Base-by-base conservation (phyloP, 2,329 filamentous ascomycete species). In the Botrytis elliptica region DNA sequence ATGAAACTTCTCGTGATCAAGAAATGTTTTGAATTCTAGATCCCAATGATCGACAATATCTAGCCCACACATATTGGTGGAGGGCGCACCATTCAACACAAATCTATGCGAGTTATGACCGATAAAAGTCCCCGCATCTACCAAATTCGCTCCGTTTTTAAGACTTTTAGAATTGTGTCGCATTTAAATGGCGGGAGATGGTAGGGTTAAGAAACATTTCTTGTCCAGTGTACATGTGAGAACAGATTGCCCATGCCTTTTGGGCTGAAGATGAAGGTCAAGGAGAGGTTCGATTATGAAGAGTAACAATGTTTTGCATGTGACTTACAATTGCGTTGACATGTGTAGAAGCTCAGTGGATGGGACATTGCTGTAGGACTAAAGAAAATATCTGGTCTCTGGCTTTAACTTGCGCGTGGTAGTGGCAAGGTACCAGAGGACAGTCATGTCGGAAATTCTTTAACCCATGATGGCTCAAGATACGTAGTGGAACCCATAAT, bases 31-130 rank as follows among this genome's bases (percentile, higher is more conserved):
- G 49, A 82, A 83, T 8, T 81, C 81, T 1, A 82, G 70, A 10
- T 83, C 79, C 55, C 81, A 77, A 73, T 81, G 80, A 18, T 78
- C 29, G 81, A 77, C 63, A 7, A 77, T 36, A 46, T 84, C 82
- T 4, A 77, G 74, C n/a, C 80, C 83, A 57, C 79, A 81, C 42
- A 80, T 75, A 10, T 80, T 25, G 75, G 73, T n/a, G 75, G 78
- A 73, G 2, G 80, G 81, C 0, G 78, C 81, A 9, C 82, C 82
- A 57, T 84, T 82, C 22, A 77, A 74, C 29, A 74, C 76, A 14
- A 84, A 76, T 36, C 80, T 78, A 33, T 82, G 81, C 7, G 84
- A 76, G 46, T 84, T 82, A 73, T 83, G 81, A 0, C 81, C 82
- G 38, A 84, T 79, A 70, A 80, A 82, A 57, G 82, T 83, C 10